These are phyloP conservation scores for Immersiporthe knoxdaviesiana DNA, from an alignment of 2,329 filamentous ascomycete genomes.

Conservation along the genomic window DNA sequence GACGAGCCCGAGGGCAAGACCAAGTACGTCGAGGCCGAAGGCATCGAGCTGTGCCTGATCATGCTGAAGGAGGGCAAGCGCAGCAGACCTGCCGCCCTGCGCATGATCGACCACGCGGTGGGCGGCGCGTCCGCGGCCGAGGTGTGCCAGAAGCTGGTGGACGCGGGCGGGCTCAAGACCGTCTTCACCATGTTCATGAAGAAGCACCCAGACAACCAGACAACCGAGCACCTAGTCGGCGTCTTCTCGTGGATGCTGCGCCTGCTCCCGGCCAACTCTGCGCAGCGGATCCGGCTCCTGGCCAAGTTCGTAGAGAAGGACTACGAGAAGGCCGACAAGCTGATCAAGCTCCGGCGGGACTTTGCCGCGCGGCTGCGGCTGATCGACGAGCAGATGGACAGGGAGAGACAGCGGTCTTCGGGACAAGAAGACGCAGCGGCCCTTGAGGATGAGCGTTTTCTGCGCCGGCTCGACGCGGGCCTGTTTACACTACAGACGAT, in stretches of 20 bases:
- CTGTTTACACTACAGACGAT: conserved; percentile 81
- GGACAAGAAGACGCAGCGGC: conserved; percentile 65
- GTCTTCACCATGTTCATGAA: conserved; percentile 90
- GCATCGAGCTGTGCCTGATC: conserved; percentile 86
- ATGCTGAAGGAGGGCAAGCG: conserved; percentile 90
- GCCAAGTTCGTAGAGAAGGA: conserved; percentile 97
- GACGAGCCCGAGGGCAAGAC: conserved; percentile 75
- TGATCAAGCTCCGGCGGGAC: conserved; percentile 72
- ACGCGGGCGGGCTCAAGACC: conserved; percentile 81
- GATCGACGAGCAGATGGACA: conserved; percentile 64
- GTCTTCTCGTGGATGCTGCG: conserved; percentile 85
- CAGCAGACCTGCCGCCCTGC: conserved; percentile 75
- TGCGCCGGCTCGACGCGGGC: conserved; percentile 78
- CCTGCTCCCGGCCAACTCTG: conserved; percentile 74
- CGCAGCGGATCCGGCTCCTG: conserved; percentile 78
- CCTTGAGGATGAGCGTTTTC: conserved; percentile 72
- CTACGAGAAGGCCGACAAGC: conserved; percentile 79
- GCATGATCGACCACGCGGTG: conserved; percentile 82
- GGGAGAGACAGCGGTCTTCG: conserved; percentile 51
- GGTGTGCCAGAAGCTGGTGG: conserved; percentile 77
- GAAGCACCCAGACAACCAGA: conserved; percentile 65
- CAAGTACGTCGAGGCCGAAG: conserved; percentile 87
- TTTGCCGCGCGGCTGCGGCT: conserved; percentile 66
- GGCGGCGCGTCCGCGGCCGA: conserved; percentile 54
- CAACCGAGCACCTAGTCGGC: conserved; percentile 79